Percentiles rank a stretch among this genome's conserved stretches.
phyloP scores from a whole-genome alignment of 805 yeast genomes.

The Tetrapisispora fleetii region DNA sequence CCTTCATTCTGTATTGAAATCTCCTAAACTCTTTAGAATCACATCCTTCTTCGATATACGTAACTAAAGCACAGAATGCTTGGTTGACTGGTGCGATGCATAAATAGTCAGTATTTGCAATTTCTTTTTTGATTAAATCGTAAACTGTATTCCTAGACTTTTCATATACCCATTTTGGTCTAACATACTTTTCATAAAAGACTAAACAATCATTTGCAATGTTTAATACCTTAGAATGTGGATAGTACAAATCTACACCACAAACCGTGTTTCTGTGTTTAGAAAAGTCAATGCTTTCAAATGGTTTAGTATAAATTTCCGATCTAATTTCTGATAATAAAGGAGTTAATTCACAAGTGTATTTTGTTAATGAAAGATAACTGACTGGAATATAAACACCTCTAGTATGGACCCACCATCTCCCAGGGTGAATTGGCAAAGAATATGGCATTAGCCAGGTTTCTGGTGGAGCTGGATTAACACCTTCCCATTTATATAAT shows the following conservation, averaged over 20 bases:
- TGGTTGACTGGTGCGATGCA: slow-evolving; percentile 92
- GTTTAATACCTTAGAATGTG: slow-evolving; percentile 67
- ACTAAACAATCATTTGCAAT: slow-evolving; percentile 49
- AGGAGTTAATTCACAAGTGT: slow-evolving; percentile 51
- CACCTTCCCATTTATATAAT: slow-evolving; percentile 90
- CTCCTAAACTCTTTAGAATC: slow-evolving; percentile 51
- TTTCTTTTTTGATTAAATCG: slow-evolving; percentile 62
- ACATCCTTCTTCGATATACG: slow-evolving; percentile 59
- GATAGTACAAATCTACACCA: slow-evolving; percentile 88
- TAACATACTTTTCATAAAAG: slow-evolving; percentile 55
- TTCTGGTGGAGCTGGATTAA: slow-evolving; percentile 97
- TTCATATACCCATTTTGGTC: slow-evolving; percentile 66
- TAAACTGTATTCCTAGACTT: slow-evolving; percentile 44
- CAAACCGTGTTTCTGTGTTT: slow-evolving; percentile 75
- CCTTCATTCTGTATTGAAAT: slow-evolving; percentile 54
- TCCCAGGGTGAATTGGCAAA: slow-evolving; percentile 81
- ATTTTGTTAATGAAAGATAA: slow-evolving; percentile 52
- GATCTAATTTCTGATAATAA: slow-evolving; percentile 54
- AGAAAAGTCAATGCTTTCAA: slow-evolving; percentile 55
- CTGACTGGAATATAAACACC: slow-evolving; percentile 85
- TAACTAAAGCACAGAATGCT: slow-evolving; percentile 70
- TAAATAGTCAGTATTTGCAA: slow-evolving; percentile 65
- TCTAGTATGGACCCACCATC: slow-evolving; percentile 99
- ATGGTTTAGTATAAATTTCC: slow-evolving; percentile 69
- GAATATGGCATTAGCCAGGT: slow-evolving; percentile 78